Evolutionary conservation across 129 eudicot genomes (phyloP).

Genomic region (Saposhnikovia divaricata): DNA sequence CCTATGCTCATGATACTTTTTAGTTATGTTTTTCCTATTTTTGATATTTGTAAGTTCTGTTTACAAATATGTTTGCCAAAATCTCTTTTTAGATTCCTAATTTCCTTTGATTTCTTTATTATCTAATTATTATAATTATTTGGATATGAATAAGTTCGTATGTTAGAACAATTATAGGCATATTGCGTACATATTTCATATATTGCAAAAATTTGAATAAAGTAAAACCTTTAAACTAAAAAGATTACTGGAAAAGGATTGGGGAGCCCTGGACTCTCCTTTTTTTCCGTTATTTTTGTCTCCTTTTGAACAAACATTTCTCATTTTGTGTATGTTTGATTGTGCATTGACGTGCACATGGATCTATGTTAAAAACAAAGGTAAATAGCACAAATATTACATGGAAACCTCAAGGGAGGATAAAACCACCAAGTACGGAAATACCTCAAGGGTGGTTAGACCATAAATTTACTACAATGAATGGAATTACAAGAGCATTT

Average conservation of each 20-base stretch:
- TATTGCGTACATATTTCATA: background rate
- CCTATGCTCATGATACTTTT: background rate
- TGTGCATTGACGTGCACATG: slow-evolving; percentile 3
- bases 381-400: background rate
- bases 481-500: too few species aligned
- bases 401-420: background rate
- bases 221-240: background rate
- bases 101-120: background rate
- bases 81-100: background rate
- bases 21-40: background rate
- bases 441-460: too few species aligned
- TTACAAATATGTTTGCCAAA: background rate
- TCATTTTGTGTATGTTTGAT: background rate
- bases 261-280: background rate
- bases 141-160: background rate
- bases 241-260: background rate
- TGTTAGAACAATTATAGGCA: background rate
- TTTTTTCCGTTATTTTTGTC: background rate
- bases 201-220: background rate
- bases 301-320: background rate
- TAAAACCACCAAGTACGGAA: background rate
- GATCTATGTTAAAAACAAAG: background rate
- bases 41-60: background rate
- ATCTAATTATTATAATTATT: background rate
- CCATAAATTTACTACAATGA: too few species aligned